Evolutionary conservation across 2,329 filamentous ascomycete genomes (phyloP), one percentile per base, ranked within the genome.

Genomic region (Penicillium psychrosexuale): DNA sequence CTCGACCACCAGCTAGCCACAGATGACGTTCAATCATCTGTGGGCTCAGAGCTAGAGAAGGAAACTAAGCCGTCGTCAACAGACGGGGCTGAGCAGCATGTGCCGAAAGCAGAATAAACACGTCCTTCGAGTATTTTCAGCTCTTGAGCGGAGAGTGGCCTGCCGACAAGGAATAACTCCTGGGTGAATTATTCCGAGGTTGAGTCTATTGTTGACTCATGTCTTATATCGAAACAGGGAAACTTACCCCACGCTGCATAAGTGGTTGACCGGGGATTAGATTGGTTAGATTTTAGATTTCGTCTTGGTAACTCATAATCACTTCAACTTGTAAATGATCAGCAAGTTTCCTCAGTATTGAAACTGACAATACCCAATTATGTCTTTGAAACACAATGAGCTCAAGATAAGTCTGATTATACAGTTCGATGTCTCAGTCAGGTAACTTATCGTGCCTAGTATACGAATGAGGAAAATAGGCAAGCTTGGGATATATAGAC

Each of bases 401-500:
- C 12, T 3, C n/a, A 5, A 44, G 55, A 62, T 64, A 48, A 34
- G 50, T 28, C 9, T 6, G 2, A 22, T 15, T 8, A 8, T 19
- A 30, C 27, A 15, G 15, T 9, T 28, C 9, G 13, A 28, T 2
- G 3, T 44, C 22, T 31, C 5, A 7, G 33, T 33, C 39, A 34
- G 19, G 11, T 31, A 8, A 44, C 50, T 59, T 19, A 55, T 12
- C 19, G 6, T 49, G 13, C 45, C 13, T 24, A 64, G 63, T 38
- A 55, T 24, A 44, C 51, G 3, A 63, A 56, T n/a, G 27, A 65
- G 43, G 61, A 59, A 9, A 53, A 49, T 47, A 57, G 57, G 1
- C 60, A 61, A 17, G 13, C 38, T 11, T 60, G 62, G 61, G 53
- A 59, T 39, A 55, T 37, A 2, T 62, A 46, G 51, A 59, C 62